Evolutionary conservation across 1,284 basidiomycete genomes (phyloP).

Genomic region (Inonotus obliquus): DNA sequence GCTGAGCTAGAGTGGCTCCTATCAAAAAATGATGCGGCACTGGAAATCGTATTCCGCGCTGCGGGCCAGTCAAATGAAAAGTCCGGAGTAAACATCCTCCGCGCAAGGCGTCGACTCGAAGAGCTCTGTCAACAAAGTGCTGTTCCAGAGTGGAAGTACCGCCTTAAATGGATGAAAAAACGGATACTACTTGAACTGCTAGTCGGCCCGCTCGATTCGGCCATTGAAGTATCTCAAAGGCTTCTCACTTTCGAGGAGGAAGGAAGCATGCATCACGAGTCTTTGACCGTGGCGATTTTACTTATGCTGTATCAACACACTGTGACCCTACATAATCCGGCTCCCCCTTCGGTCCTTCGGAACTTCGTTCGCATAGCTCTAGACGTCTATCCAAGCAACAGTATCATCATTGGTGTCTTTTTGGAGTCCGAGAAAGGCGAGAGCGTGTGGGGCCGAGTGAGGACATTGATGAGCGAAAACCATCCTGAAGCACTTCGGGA

Average conservation of each 20-base stretch:
- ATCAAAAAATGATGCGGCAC: constrained; percentile 43
- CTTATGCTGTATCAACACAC: constrained; percentile 62
- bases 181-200: constrained; percentile 62
- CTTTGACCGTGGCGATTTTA: constrained; percentile 51
- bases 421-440: constrained; percentile 75
- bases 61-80: constrained; percentile 45
- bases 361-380: constrained; percentile 54
- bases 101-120: constrained; percentile 54
- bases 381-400: constrained; percentile 64
- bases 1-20: constrained; percentile 86
- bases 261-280: constrained; percentile 46
- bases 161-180: constrained; percentile 59
- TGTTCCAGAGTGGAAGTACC: constrained; percentile 44
- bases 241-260: constrained; percentile 27
- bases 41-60: constrained; percentile 50
- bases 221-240: constrained; percentile 46
- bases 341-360: constrained; percentile 56
- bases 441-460: constrained; percentile 66
- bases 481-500: constrained; percentile 29
- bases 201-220: constrained; percentile 38
- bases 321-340: constrained; percentile 47
- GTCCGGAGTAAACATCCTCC: constrained; percentile 47
- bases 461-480: constrained; percentile 46
- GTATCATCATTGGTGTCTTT: constrained; percentile 70
- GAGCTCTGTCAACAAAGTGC: constrained; percentile 22